Evolutionary conservation across 106 monocot genomes (phyloP), one percentile per base, ranked within the genome.

Genomic region (Dendrobium catenatum): DNA sequence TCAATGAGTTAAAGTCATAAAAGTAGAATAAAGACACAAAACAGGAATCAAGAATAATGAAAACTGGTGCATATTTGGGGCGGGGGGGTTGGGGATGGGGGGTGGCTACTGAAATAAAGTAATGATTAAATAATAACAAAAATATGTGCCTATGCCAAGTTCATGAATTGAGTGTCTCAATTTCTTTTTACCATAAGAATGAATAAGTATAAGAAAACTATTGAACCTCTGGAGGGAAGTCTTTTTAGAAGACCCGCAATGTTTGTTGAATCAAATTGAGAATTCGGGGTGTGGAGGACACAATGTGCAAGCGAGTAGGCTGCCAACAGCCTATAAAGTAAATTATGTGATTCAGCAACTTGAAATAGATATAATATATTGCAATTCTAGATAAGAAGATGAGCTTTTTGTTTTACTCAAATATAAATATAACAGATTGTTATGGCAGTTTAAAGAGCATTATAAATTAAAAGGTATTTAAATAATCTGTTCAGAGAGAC

Each of bases 231-330:
- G 98, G 98, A 80, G 98, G 98, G 26, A 84, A 93, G 84, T 51
- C 90, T 78, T 95, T 98, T 75, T 26, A 98, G 89, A 64, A 95
- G 76, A 95, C 92, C 77, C 86, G 43, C 81, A 98, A 81, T 40
- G 95, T 98, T 72, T 93, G 94, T 47, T 85, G 91, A 81, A 98
- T 93, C 86, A 90, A 51, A 88, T 95, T 80, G 98, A 98, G 79
- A 95, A 98, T n/a, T n/a, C n/a, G n/a, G n/a, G n/a, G n/a, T n/a
- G n/a, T n/a, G n/a, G n/a, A n/a, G n/a, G n/a, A n/a, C n/a, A n/a
- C n/a, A n/a, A n/a, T n/a, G n/a, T n/a, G n/a, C n/a, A n/a, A n/a
- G n/a, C n/a, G n/a, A n/a, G n/a, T n/a, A n/a, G n/a, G n/a, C n/a
- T n/a, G 19, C 94, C 85, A 98, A 55, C 79, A 98, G 90, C 89